Conservation (phyloP, 2,329 filamentous ascomycete genomes). For the Verticillium longisporum region DNA sequence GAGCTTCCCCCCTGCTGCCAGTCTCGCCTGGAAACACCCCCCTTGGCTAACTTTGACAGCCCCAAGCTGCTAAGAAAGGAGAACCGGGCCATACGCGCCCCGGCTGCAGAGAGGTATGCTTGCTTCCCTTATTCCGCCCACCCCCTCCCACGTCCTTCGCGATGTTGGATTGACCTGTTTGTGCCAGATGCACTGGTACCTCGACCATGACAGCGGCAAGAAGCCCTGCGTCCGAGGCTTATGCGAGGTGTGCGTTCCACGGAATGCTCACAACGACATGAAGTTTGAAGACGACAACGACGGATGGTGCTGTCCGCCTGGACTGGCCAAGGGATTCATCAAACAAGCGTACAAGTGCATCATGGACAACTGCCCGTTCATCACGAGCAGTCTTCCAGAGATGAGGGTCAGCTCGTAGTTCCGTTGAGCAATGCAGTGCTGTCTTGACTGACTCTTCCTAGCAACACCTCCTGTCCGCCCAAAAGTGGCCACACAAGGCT, state of each 20-base stretch:
- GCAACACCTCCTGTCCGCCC: not conserved
- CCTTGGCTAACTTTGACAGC: not conserved
- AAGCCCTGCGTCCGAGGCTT: constrained; percentile 10
- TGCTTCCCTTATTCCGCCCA: not conserved
- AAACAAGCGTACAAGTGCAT: not conserved
- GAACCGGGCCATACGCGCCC: not conserved
- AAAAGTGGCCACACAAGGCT: not conserved
- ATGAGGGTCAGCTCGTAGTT: not conserved
- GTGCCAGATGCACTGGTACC: constrained; percentile 5
- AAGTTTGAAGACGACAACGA: not conserved
- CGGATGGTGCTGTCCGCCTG: constrained; percentile 9
- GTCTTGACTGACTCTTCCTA: not conserved
- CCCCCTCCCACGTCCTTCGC: not conserved
- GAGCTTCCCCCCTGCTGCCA: not conserved
- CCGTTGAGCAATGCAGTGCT: not conserved
- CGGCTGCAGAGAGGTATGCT: not conserved
- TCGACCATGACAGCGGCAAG: constrained; percentile 8
- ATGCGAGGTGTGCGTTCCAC: not conserved
- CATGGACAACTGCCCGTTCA: constrained; percentile 1
- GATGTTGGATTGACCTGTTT: not conserved
- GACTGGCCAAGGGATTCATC: not conserved
- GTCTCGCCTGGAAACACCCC: no score
- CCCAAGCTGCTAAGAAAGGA: not conserved
- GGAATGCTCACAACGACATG: not conserved
- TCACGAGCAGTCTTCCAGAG: not conserved